Conservation (phyloP, 176 grass and related monocot genomes). For the Areca catechu region DNA sequence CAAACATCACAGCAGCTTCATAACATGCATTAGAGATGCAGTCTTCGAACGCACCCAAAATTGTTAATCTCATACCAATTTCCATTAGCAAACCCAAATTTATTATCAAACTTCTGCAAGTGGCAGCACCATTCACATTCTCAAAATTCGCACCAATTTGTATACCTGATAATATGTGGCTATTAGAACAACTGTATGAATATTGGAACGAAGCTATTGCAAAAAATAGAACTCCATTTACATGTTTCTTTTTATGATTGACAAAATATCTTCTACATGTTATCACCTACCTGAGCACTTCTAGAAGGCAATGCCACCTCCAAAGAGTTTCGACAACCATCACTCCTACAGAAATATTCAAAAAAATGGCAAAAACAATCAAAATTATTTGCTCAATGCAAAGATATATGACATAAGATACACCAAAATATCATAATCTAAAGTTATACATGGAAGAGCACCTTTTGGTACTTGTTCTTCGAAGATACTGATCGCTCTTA, state of each 20-base stretch:
- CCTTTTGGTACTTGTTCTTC: constrained; percentile 61
- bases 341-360: constrained; percentile 36
- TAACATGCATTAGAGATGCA: too few relatives aligned
- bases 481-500: constrained; percentile 41
- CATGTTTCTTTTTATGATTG: neutral
- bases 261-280: constrained; percentile 10
- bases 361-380: constrained; percentile 3
- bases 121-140: constrained; percentile 19
- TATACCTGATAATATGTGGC: constrained; percentile 50
- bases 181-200: constrained; percentile 1
- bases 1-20: too few relatives aligned
- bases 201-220: neutral
- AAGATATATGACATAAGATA: constrained; percentile 5
- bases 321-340: constrained; percentile 70
- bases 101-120: too few relatives aligned
- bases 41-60: too few relatives aligned
- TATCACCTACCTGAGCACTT: constrained; percentile 80
- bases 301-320: constrained; percentile 69
- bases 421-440: constrained; percentile 13
- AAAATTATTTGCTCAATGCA: neutral
- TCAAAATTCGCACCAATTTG: constrained; percentile 76
- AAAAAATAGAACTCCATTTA: constrained; percentile 14
- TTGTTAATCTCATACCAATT: too few relatives aligned
- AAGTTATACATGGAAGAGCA: constrained; percentile 23
- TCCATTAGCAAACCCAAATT: too few relatives aligned